These are phyloP conservation scores for Quercus agrifolia DNA, from an alignment of 306 rosid genomes.

Conservation along the genomic window DNA sequence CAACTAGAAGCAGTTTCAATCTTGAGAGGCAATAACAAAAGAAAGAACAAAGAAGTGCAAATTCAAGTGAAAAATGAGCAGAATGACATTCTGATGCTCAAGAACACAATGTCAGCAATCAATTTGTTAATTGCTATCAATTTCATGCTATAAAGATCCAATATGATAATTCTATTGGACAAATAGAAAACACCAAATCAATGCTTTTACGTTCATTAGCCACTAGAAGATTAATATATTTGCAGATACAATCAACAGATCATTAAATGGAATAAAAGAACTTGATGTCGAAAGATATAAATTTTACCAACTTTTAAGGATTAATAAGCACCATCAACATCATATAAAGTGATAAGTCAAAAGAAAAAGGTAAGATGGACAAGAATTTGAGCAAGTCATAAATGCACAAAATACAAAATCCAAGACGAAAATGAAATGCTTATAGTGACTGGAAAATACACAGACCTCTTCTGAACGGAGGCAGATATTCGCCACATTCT, in stretches of 20 bases:
- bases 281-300: not conserved
- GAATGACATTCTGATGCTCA: not conserved
- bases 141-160: not conserved
- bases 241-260: not conserved
- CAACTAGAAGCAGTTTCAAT: not conserved
- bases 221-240: not conserved
- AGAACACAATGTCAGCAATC: not conserved
- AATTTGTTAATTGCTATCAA: not conserved
- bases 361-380: not conserved
- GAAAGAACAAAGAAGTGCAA: not conserved
- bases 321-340: not conserved
- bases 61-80: not conserved
- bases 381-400: not conserved
- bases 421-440: not conserved
- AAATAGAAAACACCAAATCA: not conserved
- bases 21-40: not conserved
- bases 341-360: not conserved
- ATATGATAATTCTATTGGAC: not conserved
- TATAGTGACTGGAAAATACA: not conserved
- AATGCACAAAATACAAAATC: not conserved
- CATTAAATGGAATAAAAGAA: not conserved
- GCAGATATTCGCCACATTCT: not conserved
- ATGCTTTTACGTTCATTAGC: too few relatives aligned
- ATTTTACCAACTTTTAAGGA: not conserved
- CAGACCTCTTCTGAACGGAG: not conserved